Evolutionary conservation across 2,329 filamentous ascomycete species (phyloP).

Genomic region (Ophiosphaerella korrae): DNA sequence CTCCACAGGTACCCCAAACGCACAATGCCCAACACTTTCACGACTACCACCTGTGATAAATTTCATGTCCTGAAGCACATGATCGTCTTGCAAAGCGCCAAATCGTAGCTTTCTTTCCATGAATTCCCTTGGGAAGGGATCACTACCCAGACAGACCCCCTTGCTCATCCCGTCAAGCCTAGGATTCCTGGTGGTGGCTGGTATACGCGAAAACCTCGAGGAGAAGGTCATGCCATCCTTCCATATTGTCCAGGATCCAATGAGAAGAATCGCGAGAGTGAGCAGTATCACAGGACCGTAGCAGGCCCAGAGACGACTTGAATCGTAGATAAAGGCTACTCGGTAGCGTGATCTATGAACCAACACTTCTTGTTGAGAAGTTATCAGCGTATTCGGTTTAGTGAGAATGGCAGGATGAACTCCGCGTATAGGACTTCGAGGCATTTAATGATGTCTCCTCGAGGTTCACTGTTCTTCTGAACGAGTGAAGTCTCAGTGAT

Average conservation of each 20-base stretch:
- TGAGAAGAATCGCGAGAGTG: conserved; percentile 31
- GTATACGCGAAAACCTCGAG: conserved; percentile 39
- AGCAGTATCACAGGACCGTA: conserved; percentile 40
- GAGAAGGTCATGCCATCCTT: conserved; percentile 44
- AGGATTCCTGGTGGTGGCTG: conserved; percentile 42
- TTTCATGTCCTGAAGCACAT: conserved; percentile 20
- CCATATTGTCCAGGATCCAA: conserved; percentile 36
- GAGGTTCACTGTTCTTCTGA: conserved; percentile 17
- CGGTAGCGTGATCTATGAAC: conserved; percentile 31
- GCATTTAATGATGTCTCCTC: conserved; percentile 48
- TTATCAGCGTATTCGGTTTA: conserved; percentile 37
- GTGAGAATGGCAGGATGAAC: conserved; percentile 41
- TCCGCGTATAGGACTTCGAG: conserved; percentile 40
- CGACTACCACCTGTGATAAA: conserved; percentile 16
- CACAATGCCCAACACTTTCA: conserved; percentile 29
- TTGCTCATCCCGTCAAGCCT: conserved; percentile 47
- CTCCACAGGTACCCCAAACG: conserved; percentile 39
- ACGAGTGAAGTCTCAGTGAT: conserved; percentile 51
- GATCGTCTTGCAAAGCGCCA: conserved; percentile 40
- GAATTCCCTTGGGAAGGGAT: conserved; percentile 46
- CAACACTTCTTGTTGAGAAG: conserved; percentile 11
- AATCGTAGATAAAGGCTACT: conserved; percentile 39
- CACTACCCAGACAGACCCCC: conserved; percentile 46
- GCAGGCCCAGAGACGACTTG: conserved; percentile 36
- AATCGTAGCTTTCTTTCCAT: conserved; percentile 44